Base-by-base conservation (phyloP, 2,329 filamentous ascomycete species). In the Pseudopyrenochaeta lycopersici region DNA sequence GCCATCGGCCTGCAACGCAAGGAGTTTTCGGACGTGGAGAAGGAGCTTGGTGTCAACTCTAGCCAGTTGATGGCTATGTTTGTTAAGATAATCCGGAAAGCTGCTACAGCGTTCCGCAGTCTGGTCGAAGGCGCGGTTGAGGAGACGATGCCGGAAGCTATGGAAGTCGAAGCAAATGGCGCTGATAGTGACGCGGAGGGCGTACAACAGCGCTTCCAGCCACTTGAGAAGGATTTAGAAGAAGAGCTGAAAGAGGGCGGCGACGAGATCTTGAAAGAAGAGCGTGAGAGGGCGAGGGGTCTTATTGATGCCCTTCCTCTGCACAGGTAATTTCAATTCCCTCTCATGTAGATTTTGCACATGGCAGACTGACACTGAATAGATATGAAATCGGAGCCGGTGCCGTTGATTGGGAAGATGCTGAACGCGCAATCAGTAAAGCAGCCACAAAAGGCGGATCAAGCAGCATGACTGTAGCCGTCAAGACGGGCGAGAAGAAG, bases 31-130 rank as follows among this genome's bases (percentile, higher is more conserved):
- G 84, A 85, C 11, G 79, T 97, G 7, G 89, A 93, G 57, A 87
- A 88, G 58, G 95, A 99, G 70, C 78, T 97, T 2, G 84, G 83
- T 7, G 78, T 97, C 5, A 86, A 86, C 1, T 84, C 86, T 2
- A 89, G 88, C 39, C 95, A 98, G 78, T 81, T 97, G 3, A 82
- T 99, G 58, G 93, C 94, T 56, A 96, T 98, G 90, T 98, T 99
- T 76, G 91, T 97, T 75, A 99, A 99, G 82, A 90, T 97, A 56
- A 84, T 97, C 54, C 87, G 92, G 62, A 98, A 98, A 80, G 84
- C 97, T 33, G 90, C 90, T 2, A 82, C 85, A 2, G 86, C 93
- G 71, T 95, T 99, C 77, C 85, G 88, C 29, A 80, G 83, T 3
- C 77, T 98, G 1, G 83, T 97, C 2, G 86, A 92, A 36, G 87